Conservation (phyloP, 1,284 basidiomycete genomes). For the Laetiporus sulphureus region DNA sequence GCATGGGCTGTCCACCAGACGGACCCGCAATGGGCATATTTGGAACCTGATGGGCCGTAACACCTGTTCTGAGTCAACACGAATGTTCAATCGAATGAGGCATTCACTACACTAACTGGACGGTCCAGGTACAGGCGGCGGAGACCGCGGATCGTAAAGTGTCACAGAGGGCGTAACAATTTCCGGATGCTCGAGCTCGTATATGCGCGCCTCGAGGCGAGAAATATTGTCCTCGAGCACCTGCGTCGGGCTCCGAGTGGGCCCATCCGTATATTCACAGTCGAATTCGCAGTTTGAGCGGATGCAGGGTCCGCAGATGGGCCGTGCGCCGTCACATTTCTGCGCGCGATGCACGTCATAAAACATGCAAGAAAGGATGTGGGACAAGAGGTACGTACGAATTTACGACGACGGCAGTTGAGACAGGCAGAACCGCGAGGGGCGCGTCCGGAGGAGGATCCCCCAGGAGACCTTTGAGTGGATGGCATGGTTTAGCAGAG, state of each 20-base stretch:
- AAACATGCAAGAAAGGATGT: no score
- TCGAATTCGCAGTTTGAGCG: slow-evolving; percentile 24
- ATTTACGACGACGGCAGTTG: slow-evolving; percentile 27
- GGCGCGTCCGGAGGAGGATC: slow-evolving; percentile 11
- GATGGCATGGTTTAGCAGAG: no score
- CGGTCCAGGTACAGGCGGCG: slow-evolving; percentile 6
- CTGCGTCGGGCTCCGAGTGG: slow-evolving; percentile 23
- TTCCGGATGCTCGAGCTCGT: slow-evolving; percentile 22
- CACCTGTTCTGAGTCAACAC: no score
- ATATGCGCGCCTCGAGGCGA: slow-evolving; percentile 22
- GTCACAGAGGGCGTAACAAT: slow-evolving; percentile 13
- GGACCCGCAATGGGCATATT: no score
- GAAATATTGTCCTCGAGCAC: slow-evolving; percentile 26
- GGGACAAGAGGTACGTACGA: no score
- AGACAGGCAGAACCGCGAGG: slow-evolving; percentile 28
- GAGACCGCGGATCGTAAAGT: slow-evolving; percentile 10
- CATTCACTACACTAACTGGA: slow-evolving; percentile 1
- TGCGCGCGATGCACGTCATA: no score
- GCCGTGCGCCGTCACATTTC: slow-evolving; percentile 25
- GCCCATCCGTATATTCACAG: slow-evolving; percentile 27
- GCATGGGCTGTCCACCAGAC: no score
- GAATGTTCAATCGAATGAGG: no score
- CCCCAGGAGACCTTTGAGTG: no score
- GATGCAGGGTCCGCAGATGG: slow-evolving; percentile 26
- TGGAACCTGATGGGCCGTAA: no score